Evolutionary conservation across 2,329 filamentous ascomycete genomes (phyloP), one percentile per base, ranked within the genome.

Genomic region (Pseudopithomyces chartarum): DNA sequence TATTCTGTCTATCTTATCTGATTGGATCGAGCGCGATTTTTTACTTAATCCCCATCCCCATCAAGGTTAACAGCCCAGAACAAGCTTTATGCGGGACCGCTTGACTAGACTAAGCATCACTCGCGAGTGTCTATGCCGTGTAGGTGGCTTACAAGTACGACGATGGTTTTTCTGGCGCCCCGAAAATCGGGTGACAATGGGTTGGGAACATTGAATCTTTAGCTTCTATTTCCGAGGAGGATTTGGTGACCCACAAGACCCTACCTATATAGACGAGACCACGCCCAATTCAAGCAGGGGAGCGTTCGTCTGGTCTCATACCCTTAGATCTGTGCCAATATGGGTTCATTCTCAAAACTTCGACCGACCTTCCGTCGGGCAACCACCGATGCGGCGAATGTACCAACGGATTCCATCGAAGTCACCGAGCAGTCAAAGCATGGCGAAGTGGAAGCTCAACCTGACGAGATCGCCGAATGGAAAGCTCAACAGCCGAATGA

Each of bases 401-500:
- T 15, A 33, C 15, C 29, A n/a, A 7, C 44, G n/a, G 44, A 47
- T 11, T 19, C 44, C 15, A 47, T 47, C 20, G 44, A 47, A 34
- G 26, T 47, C 2, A 34, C 26, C 2, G 44, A 47, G 29, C 44
- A 47, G 8, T 3, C n/a, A 26, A 47, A 47, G 15, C 6, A 34
- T 34, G 44, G 26, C n/a, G 44, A 33, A 22, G 17, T 47, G 10
- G 44, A 47, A 34, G 44, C 26, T 23, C 44, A 34, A 17, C 13
- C 7, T 6, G 44, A 47, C n/a, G 44, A 47, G 3, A 47, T 47
- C 17, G 44, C 44, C 20, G 26, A 47, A 8, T 47, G 44, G 44
- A 47, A 47, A 20, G 44, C 44, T 3, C 50, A 47, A 7, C 44
- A 47, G 17, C 44, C 44, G 33, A 47, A 47, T 15, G 62, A 67